Evolutionary conservation across 1,284 basidiomycete genomes (phyloP), one percentile per base, ranked within the genome.

Genomic region (Sutorius eximius): DNA sequence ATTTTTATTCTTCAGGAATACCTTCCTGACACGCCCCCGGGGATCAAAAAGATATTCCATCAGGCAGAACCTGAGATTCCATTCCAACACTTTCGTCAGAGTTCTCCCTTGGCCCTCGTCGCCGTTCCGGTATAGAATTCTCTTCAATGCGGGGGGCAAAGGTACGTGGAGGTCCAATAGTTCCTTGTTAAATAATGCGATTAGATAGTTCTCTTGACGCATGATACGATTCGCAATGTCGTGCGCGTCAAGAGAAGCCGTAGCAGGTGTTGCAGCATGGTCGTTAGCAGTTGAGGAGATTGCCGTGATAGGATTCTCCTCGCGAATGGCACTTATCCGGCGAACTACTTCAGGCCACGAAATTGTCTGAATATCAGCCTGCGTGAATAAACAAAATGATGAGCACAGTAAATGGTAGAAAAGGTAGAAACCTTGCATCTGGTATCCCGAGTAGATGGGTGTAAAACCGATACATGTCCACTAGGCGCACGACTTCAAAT

Each of bases 191-290:
- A 99, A 98, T 15, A 99, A 74, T 0, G 96, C 95, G 56, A 98
- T 97, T 48, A 99, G 81, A 71, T 98, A 99, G 74, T 99, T 99
- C 71, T 98, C 95, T 71, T 97, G 93, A 18, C 96, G 84, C 84
- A 99, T 86, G 66, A 99, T 97, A 45, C 97, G 89, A 69, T 95
- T 96, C 6, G 94, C 94, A 51, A 96, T 85, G 69, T 98, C 95
- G 71, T 99, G 97, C 0, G 96, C 97, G 66, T 99, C 96, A 12
- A 98, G 83, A 71, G 69, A 62, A 29, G 68, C 68, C 9, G 92
- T 94, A 30, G 87, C 87, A 0, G 83, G 83, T 12, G 72, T 75
- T 29, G 74, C 80, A 67, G 77, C 75, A 71, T 76, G 71, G 51
- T 73, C 68, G 60, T 79, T 71, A 53, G 79, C 66, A 45, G 78